Percentiles rank a stretch among this genome's conserved stretches.
Evolutionary conservation across 768 basidiomycete genomes (phyloP).

Genomic region (Collybia mongolica): DNA sequence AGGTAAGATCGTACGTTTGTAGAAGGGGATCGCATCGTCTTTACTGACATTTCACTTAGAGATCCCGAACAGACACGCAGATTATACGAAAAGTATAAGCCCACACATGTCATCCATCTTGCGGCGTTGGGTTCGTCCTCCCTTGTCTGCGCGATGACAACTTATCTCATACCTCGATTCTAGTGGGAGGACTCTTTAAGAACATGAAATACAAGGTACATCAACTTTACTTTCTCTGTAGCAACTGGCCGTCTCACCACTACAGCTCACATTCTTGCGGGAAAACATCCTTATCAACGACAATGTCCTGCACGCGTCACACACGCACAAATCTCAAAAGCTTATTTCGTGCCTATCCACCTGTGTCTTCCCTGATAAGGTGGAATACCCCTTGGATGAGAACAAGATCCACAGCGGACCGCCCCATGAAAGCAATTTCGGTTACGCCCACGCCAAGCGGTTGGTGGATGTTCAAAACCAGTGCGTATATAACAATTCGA

Average conservation of each 20-base stretch:
- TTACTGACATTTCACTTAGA: slow-evolving; percentile 34
- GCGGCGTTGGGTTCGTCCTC: slow-evolving; percentile 78
- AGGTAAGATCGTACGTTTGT: slow-evolving; percentile 42
- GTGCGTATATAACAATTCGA: slow-evolving; percentile 39
- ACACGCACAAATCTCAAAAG: slow-evolving; percentile 66
- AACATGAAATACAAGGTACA: slow-evolving; percentile 92
- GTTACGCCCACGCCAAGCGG: slow-evolving; percentile 94
- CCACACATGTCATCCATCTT: slow-evolving; percentile 95
- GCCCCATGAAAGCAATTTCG: slow-evolving; percentile 94
- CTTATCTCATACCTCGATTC: slow-evolving; percentile 2
- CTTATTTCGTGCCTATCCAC: slow-evolving; percentile 95
- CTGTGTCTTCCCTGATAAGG: slow-evolving; percentile 96
- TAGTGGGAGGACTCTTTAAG: slow-evolving; percentile 92
- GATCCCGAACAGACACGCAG: slow-evolving; percentile 65
- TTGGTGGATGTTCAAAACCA: slow-evolving; percentile 96
- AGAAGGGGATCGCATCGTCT: not conserved
- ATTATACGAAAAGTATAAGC: slow-evolving; percentile 88
- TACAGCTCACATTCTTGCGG: slow-evolving; percentile 83
- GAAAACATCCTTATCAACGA: slow-evolving; percentile 97
- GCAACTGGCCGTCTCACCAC: not conserved
- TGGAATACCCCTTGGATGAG: slow-evolving; percentile 91
- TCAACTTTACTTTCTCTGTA: not conserved
- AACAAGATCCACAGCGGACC: slow-evolving; percentile 90
- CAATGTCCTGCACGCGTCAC: slow-evolving; percentile 79
- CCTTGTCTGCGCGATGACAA: not conserved